Percentiles rank a stretch among this genome's conserved stretches.
Evolutionary conservation across 2,329 filamentous ascomycete species (phyloP).

Genomic region (Neonectria neomacrospora): DNA sequence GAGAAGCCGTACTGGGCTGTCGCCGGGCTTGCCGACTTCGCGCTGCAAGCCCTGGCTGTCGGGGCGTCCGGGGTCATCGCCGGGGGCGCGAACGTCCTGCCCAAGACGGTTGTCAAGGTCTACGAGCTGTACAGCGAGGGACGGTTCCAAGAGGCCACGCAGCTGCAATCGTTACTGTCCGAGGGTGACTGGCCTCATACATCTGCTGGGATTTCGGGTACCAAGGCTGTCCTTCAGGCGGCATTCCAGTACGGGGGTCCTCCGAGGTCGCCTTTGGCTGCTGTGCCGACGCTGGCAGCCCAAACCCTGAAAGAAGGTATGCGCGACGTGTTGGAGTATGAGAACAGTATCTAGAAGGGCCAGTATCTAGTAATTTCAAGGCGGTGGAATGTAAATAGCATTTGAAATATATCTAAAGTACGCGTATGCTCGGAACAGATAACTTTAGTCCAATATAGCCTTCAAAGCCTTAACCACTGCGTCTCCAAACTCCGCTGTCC

Average conservation of each 20-base stretch:
- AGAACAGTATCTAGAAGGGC: background rate
- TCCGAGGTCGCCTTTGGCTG: constrained; percentile 51
- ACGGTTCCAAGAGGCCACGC: constrained; percentile 55
- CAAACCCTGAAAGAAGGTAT: background rate
- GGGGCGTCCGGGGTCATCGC: constrained; percentile 78
- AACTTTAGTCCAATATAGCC: background rate
- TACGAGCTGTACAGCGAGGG: constrained; percentile 67
- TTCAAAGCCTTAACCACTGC: background rate
- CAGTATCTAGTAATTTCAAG: no score
- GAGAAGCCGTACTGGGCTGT: constrained; percentile 60
- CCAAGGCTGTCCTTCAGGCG: constrained; percentile 71
- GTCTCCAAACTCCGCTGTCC: constrained; percentile 6
- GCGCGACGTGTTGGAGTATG: background rate
- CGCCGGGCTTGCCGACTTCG: background rate
- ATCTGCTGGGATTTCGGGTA: constrained; percentile 73
- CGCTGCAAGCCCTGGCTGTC: constrained; percentile 53
- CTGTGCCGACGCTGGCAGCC: background rate
- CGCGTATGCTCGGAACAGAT: no score
- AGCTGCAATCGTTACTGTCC: constrained; percentile 72
- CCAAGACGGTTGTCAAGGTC: constrained; percentile 71
- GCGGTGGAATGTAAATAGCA: background rate
- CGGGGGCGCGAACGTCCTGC: constrained; percentile 77
- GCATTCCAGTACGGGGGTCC: constrained; percentile 73
- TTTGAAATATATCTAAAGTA: no score
- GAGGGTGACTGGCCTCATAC: constrained; percentile 76